These are phyloP conservation scores for Thalassiosira ordinaria DNA, from an alignment of 352 stramenopile genomes.

Conservation along the genomic window DNA sequence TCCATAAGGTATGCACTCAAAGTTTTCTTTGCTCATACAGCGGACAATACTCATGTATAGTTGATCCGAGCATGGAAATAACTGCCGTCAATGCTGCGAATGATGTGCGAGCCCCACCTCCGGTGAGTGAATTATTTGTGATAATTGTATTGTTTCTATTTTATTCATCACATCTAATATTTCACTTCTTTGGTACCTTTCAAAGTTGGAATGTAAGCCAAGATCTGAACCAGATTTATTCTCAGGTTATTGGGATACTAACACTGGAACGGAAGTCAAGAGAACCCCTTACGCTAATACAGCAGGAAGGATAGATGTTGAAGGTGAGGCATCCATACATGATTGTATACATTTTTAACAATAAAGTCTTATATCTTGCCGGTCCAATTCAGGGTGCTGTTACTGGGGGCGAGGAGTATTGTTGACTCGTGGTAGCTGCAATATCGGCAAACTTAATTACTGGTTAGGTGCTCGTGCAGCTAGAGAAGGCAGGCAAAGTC, in stretches of 20 bases:
- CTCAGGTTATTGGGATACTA: slow-evolving; percentile 15
- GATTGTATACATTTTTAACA: too few relatives aligned
- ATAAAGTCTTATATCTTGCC: too few relatives aligned
- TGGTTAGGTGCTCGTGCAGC: slow-evolving; percentile 27
- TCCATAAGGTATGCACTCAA: too few relatives aligned
- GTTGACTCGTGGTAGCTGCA: slow-evolving; percentile 29
- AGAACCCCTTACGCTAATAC: slow-evolving; percentile 19
- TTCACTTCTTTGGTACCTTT: too few relatives aligned
- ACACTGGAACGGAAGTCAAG: slow-evolving; percentile 20
- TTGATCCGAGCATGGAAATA: slow-evolving; percentile 44
- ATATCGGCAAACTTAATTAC: slow-evolving; percentile 57
- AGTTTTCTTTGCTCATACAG: too few relatives aligned
- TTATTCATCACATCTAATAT: too few relatives aligned
- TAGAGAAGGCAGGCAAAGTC: slow-evolving; percentile 27
- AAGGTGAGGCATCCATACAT: too few relatives aligned
- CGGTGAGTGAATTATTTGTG: too few relatives aligned
- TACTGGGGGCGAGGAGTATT: slow-evolving; percentile 50
- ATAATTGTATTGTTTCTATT: too few relatives aligned
- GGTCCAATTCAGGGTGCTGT: slow-evolving; percentile 54
- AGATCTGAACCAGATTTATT: slow-evolving; percentile 2
- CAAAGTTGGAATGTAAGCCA: slow-evolving; percentile 23
- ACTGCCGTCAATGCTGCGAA: slow-evolving; percentile 35
- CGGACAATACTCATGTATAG: slow-evolving; percentile 25
- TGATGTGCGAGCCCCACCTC: slow-evolving; percentile 24
- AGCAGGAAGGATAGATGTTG: slow-evolving; percentile 31